Conservation (phyloP, 2,329 filamentous ascomycete genomes). For the Colletotrichum sojae region DNA sequence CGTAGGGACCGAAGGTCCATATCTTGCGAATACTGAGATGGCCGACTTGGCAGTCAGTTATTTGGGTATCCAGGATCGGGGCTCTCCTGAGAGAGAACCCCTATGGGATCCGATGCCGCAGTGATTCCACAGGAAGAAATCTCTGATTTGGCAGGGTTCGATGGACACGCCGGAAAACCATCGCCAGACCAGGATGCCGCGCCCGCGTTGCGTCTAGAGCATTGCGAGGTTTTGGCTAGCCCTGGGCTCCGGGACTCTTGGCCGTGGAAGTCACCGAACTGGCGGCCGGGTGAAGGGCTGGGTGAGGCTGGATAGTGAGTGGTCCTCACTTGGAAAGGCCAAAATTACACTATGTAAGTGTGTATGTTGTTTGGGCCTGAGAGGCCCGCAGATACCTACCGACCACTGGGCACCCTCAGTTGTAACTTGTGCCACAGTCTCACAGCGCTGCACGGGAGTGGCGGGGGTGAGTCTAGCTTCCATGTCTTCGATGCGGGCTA, state of each 20-base stretch:
- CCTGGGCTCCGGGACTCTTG: constrained; percentile 1
- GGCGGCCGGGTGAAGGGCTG: not conserved
- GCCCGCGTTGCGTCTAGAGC: not conserved
- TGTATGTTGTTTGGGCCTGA: constrained; percentile 2
- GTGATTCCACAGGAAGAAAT: not conserved
- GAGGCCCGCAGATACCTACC: constrained; percentile 9
- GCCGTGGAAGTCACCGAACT: constrained; percentile 11
- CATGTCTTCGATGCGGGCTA: constrained; percentile 7
- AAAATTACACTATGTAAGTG: not conserved
- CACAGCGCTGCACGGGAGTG: no score
- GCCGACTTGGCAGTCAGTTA: constrained; percentile 7
- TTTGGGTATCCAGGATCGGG: constrained; percentile 1
- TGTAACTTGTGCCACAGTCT: not conserved
- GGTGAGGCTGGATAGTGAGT: no score
- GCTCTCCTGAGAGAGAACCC: not conserved
- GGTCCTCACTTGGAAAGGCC: no score
- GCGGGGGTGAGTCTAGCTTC: constrained; percentile 19
- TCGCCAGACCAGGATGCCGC: constrained; percentile 3
- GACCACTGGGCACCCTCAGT: not conserved
- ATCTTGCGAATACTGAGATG: constrained; percentile 14
- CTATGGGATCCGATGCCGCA: not conserved
- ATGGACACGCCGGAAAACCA: not conserved
- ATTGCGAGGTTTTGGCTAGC: not conserved
- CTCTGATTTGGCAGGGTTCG: not conserved
- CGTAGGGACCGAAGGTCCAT: constrained; percentile 31